Base-by-base conservation (phyloP, 2,329 filamentous ascomycete species). In the Thelonectria blattea region DNA sequence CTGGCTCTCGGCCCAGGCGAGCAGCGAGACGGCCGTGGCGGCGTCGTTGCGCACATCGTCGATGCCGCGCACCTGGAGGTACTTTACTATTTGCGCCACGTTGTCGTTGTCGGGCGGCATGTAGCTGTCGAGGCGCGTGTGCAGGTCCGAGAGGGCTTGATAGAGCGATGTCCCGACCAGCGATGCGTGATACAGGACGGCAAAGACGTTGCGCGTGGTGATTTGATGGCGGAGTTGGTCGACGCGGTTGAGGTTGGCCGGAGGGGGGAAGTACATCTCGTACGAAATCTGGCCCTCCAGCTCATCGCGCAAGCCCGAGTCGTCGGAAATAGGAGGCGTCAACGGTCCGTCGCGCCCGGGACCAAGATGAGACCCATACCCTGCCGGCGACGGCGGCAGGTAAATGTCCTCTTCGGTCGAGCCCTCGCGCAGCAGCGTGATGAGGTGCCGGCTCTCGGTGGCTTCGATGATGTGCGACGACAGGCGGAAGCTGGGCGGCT, bases 161-260 rank as follows among this genome's bases (percentile, higher is more conserved):
- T 83, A 84, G 0, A 91, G 72, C 5, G 88, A 87, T 1, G 85
- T 69, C 0, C 89, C 89, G 2, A 91, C 88, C 0, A 91, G 78
- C 0, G 88, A 88, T 20, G 85, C 84, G 52, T 85, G 81, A 67
- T 86, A 88, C 2, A 91, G 73, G 34, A 91, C 74, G 0, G 88
- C 88, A 66, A 91, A 86, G 46, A 91, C 83, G 67, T 91, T 91
- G 18, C 89, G 83, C 1, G 88, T 88, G 0, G 88, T 88, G 48
- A 91, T 80, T 65, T 88, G 85, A 63, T 89, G 81, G 1, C 85
- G 79, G 1, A 82, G 78, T 55, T 81, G 82, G 43, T 81, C 83
- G 17, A 73, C 73, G 68, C 74, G 81, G 66, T 69, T 80, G 41
- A 83, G 67, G 39, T 82, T 79, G 2, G 79, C 65, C 0, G 86